A percentile compares a stretch with the other conserved stretches of the same genome.
phyloP scores from a whole-genome alignment of 257 asterid species.

The Solanum microdontum region DNA sequence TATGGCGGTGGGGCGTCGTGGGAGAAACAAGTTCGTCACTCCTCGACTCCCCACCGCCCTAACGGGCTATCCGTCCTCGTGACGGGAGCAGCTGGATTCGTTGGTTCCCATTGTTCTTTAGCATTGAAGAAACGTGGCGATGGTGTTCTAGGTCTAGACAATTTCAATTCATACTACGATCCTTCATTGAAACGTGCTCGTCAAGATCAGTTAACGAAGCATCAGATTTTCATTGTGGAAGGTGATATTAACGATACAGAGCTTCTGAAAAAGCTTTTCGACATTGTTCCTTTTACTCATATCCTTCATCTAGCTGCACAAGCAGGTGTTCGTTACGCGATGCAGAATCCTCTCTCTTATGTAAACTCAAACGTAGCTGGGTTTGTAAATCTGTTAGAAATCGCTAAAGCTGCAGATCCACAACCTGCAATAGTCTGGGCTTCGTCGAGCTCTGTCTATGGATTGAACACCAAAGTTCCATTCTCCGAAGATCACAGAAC shows the following conservation, averaged over 20 bases:
- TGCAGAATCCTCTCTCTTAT: conserved; percentile 80
- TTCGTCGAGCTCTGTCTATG: conserved; percentile 78
- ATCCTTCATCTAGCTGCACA: conserved; percentile 86
- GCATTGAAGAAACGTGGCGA: conserved; percentile 82
- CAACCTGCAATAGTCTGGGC: conserved; percentile 98
- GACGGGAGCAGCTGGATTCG: conserved; percentile 93
- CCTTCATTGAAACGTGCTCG: conserved; percentile 63
- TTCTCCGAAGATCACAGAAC: conserved; percentile 67
- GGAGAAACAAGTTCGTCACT: conserved; percentile 78
- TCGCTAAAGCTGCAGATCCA: conserved; percentile 68
- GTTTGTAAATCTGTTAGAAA: conserved; percentile 66
- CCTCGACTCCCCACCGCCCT: conserved; percentile 76
- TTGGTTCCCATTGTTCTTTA: conserved; percentile 74
- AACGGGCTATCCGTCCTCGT: conserved; percentile 75
- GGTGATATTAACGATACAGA: conserved; percentile 65
- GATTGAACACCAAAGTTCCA: conserved; percentile 60
- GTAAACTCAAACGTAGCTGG: conserved; percentile 72
- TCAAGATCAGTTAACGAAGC: conserved; percentile 30
- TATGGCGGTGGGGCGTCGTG: conserved; percentile 62
- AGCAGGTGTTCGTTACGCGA: conserved; percentile 97
- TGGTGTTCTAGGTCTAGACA: conserved; percentile 80
- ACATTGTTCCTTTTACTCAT: conserved; percentile 71
- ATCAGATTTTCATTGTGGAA: conserved; percentile 51
- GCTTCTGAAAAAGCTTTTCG: conserved; percentile 51
- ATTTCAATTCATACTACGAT: conserved; percentile 84